Base-by-base conservation (phyloP, 176 grass and related monocot species). In the Bromus sterilis region DNA sequence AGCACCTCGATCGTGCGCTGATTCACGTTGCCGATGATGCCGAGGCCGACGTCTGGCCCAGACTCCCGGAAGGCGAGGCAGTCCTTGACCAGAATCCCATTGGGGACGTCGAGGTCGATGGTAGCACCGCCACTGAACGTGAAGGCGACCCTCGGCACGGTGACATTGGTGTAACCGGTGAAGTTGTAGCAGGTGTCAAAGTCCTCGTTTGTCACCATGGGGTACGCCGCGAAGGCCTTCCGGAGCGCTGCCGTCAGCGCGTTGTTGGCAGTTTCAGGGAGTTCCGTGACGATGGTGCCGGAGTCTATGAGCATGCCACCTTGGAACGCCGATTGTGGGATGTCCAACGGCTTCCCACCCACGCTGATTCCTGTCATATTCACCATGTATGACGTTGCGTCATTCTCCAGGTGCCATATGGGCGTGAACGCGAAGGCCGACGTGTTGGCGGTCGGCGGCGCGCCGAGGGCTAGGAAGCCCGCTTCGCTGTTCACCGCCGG, bases 11-110 rank as follows among this genome's bases (percentile, higher is more conserved):
- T 42, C 1, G 79, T 88, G 28, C 81, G 84, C 71, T 94, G 89
- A 18, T 97, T 90, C 42, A 97, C 81, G n/a, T 88, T 97, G 33
- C 91, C 94, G 1, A 94, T 26, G 13, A 92, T 77, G 5, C 84
- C 82, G 0, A 67, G 1, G 32, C 49, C 34, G 44, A 4, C 10
- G 8, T 77, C 77, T 5, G 53, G 14, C 12, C 55, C 69, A 3
- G 86, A 66, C 3, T 80, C 87, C 0, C 32, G 39, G 31, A 97
- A 94, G 0, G 94, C 94, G 2, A 97, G 88, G 64, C 91, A 97
- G n/a, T 35, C 86, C 5, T 88, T 66, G 11, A 88, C 24, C 2
- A 94, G 64, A 2, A 88, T 46, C 28, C 94, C 94, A 2, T 70
- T 26, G 33, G 67, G 75, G 7, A 74, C 33, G 11, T 89, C 71